Percentiles rank a stretch among this genome's conserved stretches.
Evolutionary conservation across 202 grass and related monocot species (phyloP).

Genomic region (Zizania palustris): DNA sequence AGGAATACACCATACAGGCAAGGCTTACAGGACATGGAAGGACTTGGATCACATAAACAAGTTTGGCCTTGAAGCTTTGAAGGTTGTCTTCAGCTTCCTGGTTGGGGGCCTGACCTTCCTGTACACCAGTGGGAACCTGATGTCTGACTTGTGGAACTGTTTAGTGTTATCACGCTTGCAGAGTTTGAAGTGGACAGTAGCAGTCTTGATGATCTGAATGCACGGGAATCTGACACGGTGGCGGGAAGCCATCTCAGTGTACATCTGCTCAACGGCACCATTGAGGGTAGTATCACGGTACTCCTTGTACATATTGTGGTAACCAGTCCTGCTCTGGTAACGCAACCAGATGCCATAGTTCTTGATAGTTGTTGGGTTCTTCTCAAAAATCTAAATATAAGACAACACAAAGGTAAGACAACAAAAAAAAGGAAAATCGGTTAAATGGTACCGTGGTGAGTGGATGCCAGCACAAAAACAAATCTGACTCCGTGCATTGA

Average conservation of each 20-base stretch:
- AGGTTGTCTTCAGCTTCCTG: conserved; percentile 72
- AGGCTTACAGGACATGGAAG: not conserved
- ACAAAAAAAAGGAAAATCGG: too few species aligned
- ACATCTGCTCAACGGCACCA: conserved; percentile 75
- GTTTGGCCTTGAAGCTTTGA: conserved; percentile 77
- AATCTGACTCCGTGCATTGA: not conserved
- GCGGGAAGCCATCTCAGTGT: conserved; percentile 76
- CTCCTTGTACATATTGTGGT: conserved; percentile 90
- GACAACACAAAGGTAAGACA: not conserved
- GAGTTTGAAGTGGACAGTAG: conserved; percentile 57
- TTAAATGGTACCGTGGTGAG: not conserved
- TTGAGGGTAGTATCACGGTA: conserved; percentile 71
- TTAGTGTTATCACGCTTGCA: conserved; percentile 77
- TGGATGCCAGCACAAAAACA: not conserved
- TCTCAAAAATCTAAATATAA: conserved; percentile 65
- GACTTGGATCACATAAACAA: conserved; percentile 59
- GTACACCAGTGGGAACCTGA: conserved; percentile 59
- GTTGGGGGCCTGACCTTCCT: conserved; percentile 69
- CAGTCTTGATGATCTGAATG: conserved; percentile 76
- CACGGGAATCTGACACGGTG: conserved; percentile 68
- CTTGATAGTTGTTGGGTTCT: conserved; percentile 69
- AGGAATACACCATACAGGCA: not conserved
- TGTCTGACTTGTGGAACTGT: conserved; percentile 76
- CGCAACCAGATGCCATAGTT: conserved; percentile 78
- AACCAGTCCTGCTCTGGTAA: conserved; percentile 76